A percentile compares a stretch with the other conserved stretches of the same genome.
Evolutionary conservation across 345 rosid genomes (phyloP).

Genomic region (Rhodamnia argentea): DNA sequence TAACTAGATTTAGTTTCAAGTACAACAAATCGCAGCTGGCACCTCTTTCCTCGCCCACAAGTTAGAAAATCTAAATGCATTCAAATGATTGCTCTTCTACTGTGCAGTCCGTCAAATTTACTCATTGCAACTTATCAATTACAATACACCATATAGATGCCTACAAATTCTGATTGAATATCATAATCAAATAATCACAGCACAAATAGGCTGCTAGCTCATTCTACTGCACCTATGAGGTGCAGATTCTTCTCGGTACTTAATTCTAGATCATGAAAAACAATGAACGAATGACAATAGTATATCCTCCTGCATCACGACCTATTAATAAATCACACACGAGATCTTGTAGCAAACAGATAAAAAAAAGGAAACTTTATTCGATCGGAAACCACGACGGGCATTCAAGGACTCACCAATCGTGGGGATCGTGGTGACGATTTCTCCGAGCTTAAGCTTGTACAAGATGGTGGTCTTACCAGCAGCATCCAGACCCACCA

Average conservation of each 20-base stretch:
- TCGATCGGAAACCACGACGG: not conserved
- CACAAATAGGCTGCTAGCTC: not conserved
- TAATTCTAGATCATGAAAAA: not conserved
- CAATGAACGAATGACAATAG: not conserved
- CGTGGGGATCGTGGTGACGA: constrained; percentile 78
- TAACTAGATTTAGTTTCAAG: not conserved
- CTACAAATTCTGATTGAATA: not conserved
- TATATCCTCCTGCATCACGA: not conserved
- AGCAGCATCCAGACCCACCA: constrained; percentile 88
- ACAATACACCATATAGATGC: not conserved
- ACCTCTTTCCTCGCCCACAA: not conserved
- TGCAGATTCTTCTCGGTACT: not conserved
- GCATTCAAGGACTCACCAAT: constrained; percentile 34
- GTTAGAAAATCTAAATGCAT: not conserved
- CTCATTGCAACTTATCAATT: not conserved
- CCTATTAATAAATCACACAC: not conserved
- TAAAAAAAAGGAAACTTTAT: not conserved
- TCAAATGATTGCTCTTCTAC: not conserved
- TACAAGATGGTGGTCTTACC: constrained; percentile 83
- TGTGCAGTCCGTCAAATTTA: not conserved
- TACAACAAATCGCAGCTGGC: not conserved
- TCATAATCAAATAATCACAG: not conserved
- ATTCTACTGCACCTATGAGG: not conserved
- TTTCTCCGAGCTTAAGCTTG: constrained; percentile 83
- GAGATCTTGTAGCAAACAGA: not conserved